These are phyloP conservation scores for Juglanconis sp. DNA, from an alignment of 2,329 filamentous ascomycete genomes.

Conservation along the genomic window DNA sequence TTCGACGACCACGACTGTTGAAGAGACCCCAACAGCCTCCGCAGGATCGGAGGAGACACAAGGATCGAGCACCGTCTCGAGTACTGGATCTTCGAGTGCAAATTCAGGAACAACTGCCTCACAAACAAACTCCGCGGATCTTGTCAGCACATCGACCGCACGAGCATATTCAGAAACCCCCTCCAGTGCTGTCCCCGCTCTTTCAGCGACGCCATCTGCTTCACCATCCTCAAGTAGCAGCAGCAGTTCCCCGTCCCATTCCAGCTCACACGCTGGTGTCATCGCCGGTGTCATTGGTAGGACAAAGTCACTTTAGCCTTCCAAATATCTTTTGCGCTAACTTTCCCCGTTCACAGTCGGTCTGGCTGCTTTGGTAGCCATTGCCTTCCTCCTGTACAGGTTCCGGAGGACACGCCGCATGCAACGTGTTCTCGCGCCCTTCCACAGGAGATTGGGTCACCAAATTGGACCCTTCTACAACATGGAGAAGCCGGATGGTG, in stretches of 20 bases:
- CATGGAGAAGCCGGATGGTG: neutral
- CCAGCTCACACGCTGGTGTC: neutral
- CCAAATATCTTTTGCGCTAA: neutral
- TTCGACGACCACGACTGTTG: neutral
- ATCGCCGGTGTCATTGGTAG: constrained; percentile 5
- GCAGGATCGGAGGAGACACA: neutral
- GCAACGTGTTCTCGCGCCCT: neutral
- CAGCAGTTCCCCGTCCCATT: neutral
- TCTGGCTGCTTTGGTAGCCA: neutral
- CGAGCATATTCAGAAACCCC: neutral
- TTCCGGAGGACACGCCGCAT: neutral
- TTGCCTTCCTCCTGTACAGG: constrained; percentile 2
- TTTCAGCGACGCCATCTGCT: neutral
- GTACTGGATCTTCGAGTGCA: neutral
- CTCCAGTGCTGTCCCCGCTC: neutral
- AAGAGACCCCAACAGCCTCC: neutral
- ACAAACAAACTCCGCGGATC: neutral
- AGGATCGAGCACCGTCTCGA: neutral
- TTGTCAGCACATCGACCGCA: neutral
- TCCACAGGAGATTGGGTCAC: neutral
- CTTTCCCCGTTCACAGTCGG: neutral
- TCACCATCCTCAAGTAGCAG: neutral
- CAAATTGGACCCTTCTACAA: neutral
- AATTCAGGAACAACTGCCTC: neutral
- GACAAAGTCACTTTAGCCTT: neutral